These are phyloP conservation scores for Neotropicomus parvogracilis DNA, from an alignment of 1,284 basidiomycete genomes.

Conservation along the genomic window DNA sequence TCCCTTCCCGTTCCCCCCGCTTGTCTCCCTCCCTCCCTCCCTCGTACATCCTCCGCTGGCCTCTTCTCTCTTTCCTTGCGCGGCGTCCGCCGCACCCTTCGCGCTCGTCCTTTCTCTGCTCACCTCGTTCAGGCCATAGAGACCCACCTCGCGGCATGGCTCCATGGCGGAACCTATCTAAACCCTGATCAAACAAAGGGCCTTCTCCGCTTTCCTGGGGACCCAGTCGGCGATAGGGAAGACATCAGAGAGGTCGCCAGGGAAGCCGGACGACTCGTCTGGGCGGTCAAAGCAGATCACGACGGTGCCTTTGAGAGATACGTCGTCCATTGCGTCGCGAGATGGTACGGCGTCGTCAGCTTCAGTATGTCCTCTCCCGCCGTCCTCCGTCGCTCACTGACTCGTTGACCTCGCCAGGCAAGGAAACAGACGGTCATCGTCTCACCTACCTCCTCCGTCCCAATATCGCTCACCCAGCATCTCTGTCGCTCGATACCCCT, in stretches of 20 bases:
- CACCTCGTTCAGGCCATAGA: constrained; percentile 64
- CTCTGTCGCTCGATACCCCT: constrained; percentile 55
- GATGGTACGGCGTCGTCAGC: constrained; percentile 73
- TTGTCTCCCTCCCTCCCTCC: constrained; percentile 41
- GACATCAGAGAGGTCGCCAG: constrained; percentile 61
- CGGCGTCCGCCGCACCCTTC: constrained; percentile 65
- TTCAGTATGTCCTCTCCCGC: constrained; percentile 63
- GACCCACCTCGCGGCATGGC: constrained; percentile 59
- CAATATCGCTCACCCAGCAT: constrained; percentile 44
- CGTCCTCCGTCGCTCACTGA: background rate
- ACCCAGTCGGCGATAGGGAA: constrained; percentile 48
- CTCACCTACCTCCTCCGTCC: constrained; percentile 77
- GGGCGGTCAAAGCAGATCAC: constrained; percentile 44
- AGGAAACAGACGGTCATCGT: constrained; percentile 58
- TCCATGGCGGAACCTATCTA: constrained; percentile 55
- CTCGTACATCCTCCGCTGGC: constrained; percentile 61
- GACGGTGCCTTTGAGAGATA: constrained; percentile 72
- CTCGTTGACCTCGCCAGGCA: constrained; percentile 45
- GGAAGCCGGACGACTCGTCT: constrained; percentile 64
- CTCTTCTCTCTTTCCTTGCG: constrained; percentile 71
- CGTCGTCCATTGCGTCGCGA: constrained; percentile 74
- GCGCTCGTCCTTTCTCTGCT: constrained; percentile 58
- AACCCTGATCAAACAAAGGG: constrained; percentile 42
- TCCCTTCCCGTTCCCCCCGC: constrained; percentile 49
- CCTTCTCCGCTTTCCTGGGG: constrained; percentile 37